A percentile compares a stretch with the other conserved stretches of the same genome.
Conservation (phyloP, 495 filamentous ascomycete species). For the Daldinia bambusicola region DNA sequence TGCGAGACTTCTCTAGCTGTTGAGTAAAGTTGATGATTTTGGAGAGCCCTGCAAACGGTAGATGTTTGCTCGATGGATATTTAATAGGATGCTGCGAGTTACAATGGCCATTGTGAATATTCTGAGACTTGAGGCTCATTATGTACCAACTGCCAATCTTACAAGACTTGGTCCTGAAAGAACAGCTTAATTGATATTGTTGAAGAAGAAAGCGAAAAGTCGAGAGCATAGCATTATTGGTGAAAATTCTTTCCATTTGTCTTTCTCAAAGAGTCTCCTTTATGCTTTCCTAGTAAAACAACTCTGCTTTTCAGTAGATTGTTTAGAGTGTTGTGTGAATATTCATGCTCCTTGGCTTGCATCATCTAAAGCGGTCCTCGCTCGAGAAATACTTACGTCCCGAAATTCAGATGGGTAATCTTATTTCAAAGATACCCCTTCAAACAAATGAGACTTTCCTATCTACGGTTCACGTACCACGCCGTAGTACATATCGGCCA, state of each 20-base stretch:
- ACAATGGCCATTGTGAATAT: not conserved
- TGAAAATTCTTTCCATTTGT: not conserved
- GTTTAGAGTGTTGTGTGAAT: no score
- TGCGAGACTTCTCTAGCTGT: not conserved
- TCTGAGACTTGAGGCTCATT: not conserved
- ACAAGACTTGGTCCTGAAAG: not conserved
- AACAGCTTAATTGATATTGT: not conserved
- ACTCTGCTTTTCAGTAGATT: no score
- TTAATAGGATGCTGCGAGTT: not conserved
- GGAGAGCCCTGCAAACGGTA: not conserved
- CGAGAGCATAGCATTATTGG: not conserved
- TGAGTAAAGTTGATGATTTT: not conserved
- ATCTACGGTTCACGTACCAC: no score
- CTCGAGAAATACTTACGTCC: not conserved
- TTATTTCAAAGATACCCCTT: not conserved
- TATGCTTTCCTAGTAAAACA: no score
- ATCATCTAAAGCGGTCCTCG: not conserved
- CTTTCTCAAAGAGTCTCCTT: not conserved
- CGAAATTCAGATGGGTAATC: not conserved
- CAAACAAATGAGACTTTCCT: not conserved
- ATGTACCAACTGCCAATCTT: not conserved
- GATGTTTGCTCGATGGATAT: not conserved
- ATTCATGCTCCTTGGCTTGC: no score
- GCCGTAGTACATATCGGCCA: no score
- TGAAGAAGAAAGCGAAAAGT: not conserved